Evolutionary conservation across 768 basidiomycete species (phyloP).

Genomic region (Rhodotorula taiwanensis): DNA sequence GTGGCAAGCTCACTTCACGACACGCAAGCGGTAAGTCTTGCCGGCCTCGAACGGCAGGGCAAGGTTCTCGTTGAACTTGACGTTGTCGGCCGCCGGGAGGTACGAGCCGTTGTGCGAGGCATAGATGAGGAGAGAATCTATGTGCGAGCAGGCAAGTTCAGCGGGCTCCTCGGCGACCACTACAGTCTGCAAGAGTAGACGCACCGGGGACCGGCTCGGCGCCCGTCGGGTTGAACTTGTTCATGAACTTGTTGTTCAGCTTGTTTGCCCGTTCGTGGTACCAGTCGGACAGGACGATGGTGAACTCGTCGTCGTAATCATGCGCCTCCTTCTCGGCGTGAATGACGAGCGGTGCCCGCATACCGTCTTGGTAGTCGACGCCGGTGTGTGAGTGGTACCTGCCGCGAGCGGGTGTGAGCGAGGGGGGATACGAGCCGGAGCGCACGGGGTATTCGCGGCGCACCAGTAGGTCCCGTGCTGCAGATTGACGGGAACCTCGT

Average conservation of each 20-base stretch:
- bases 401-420: constrained; percentile 66
- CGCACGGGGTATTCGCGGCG: too few species aligned
- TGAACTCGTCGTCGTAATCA: constrained; percentile 81
- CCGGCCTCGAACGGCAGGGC: constrained; percentile 76
- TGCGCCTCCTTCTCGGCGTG: constrained; percentile 53
- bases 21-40: constrained; percentile 79
- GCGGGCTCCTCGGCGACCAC: too few species aligned
- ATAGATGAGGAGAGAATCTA: constrained; percentile 59
- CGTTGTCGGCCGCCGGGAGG: constrained; percentile 44
- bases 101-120: constrained; percentile 70
- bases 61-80: constrained; percentile 68
- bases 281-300: constrained; percentile 82
- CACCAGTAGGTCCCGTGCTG: constrained; percentile 36
- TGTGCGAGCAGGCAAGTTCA: neutral
- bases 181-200: neutral
- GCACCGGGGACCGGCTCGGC: constrained; percentile 14
- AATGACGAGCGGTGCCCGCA: constrained; percentile 62
- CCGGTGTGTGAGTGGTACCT: constrained; percentile 34
- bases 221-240: constrained; percentile 55
- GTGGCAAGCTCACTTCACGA: constrained; percentile 63
- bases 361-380: neutral
- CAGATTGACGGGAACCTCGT: constrained; percentile 20
- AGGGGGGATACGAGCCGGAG: too few species aligned
- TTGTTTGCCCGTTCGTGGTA: constrained; percentile 69
- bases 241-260: constrained; percentile 51